A percentile compares a stretch with the other conserved stretches of the same genome.
These are phyloP conservation scores for Moesziomyces parantarcticus DNA, from an alignment of 1,284 basidiomycete genomes.

Conservation along the genomic window DNA sequence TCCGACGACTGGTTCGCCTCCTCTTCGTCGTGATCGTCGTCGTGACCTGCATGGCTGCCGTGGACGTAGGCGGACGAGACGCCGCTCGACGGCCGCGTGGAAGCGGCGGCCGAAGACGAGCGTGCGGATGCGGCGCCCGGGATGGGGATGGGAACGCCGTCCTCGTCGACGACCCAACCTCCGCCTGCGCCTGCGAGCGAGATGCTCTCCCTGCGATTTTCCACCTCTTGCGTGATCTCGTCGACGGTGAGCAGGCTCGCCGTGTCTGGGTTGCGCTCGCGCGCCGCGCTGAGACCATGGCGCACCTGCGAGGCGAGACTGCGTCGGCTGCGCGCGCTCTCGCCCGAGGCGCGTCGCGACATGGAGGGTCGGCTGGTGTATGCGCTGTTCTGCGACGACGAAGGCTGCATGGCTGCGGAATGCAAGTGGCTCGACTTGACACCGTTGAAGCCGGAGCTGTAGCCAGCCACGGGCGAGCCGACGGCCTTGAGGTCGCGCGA, in stretches of 20 bases:
- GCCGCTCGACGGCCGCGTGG: slow-evolving; percentile 48
- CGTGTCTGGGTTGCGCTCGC: slow-evolving; percentile 80
- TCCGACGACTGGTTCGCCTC: slow-evolving; percentile 56
- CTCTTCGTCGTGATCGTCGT: slow-evolving; percentile 65
- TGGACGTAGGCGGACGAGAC: slow-evolving; percentile 60
- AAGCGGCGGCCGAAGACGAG: slow-evolving; percentile 39
- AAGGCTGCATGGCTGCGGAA: slow-evolving; percentile 13
- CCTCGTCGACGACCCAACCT: slow-evolving; percentile 62
- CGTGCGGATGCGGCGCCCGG: slow-evolving; percentile 29
- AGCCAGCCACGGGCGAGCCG: slow-evolving; percentile 40
- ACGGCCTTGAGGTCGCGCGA: slow-evolving; percentile 53
- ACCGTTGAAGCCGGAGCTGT: slow-evolving; percentile 14
- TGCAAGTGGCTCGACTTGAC: slow-evolving; percentile 6
- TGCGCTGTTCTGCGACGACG: slow-evolving; percentile 19
- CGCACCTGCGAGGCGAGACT: slow-evolving; percentile 56
- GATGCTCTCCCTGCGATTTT: slow-evolving; percentile 77
- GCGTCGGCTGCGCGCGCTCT: slow-evolving; percentile 50
- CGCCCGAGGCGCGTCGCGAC: slow-evolving; percentile 53
- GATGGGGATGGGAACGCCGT: slow-evolving; percentile 64
- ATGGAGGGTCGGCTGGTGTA: slow-evolving; percentile 28
- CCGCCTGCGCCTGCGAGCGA: slow-evolving; percentile 32
- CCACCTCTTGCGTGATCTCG: slow-evolving; percentile 96
- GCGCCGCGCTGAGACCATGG: slow-evolving; percentile 37
- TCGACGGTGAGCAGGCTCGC: slow-evolving; percentile 94
- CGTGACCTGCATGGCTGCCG: slow-evolving; percentile 69